These are phyloP conservation scores for Atalantia buxifolia DNA, from an alignment of 345 rosid genomes.

Conservation along the genomic window DNA sequence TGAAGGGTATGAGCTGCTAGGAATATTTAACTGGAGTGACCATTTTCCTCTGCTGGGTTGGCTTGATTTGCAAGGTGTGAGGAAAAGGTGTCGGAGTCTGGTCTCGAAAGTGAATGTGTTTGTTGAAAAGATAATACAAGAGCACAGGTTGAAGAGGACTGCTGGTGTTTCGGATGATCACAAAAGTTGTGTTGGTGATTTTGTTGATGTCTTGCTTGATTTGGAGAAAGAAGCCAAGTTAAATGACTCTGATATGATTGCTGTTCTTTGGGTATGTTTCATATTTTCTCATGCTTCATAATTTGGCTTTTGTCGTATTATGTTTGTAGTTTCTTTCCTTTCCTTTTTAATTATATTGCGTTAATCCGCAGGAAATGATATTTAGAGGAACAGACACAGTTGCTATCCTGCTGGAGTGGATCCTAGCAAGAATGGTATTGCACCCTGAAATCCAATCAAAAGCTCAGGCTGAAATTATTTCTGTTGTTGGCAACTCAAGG, in stretches of 20 bases:
- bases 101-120: constrained; percentile 47
- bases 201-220: constrained; percentile 49
- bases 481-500: constrained; percentile 28
- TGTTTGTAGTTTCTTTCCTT: neutral
- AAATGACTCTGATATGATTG: constrained; percentile 45
- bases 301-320: neutral
- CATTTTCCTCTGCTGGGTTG: constrained; percentile 30
- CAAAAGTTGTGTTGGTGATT: constrained; percentile 27
- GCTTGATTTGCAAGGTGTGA: constrained; percentile 46
- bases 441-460: constrained; percentile 54
- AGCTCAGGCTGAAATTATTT: constrained; percentile 59
- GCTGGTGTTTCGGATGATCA: constrained; percentile 16
- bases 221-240: constrained; percentile 40
- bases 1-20: constrained; percentile 53
- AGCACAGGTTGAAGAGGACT: constrained; percentile 40
- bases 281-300: neutral
- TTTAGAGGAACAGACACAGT: constrained; percentile 62
- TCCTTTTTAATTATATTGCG: neutral
- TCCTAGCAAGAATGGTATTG: constrained; percentile 52
- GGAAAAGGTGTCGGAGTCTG: constrained; percentile 37
- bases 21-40: constrained; percentile 74
- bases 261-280: constrained; percentile 47
- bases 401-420: constrained; percentile 55
- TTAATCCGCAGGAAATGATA: constrained; percentile 51
- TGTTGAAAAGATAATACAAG: constrained; percentile 55